Base-by-base conservation (phyloP, 495 filamentous ascomycete species). In the Penicillium goetzii region DNA sequence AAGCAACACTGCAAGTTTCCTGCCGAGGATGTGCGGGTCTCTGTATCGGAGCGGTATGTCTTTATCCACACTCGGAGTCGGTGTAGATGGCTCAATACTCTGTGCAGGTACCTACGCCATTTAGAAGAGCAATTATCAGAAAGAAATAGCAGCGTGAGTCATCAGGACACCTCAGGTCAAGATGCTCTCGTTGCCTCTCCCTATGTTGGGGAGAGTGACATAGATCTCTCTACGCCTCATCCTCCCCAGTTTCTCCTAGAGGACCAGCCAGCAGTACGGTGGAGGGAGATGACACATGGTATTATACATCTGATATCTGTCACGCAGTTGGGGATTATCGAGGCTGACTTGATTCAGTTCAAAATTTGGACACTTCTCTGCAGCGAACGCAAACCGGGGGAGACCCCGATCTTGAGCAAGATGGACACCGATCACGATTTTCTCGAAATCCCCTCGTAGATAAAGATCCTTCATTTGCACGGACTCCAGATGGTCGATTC, bases 1-100 rank as follows among this genome's bases (percentile, higher is more conserved):
- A 68, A 76, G 57, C 61, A 70, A 65, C 62, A 49, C 4, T 78
- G 75, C 45, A 61, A 70, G 41, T 78, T 76, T 41, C 70, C 72
- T 38, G 64, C 63, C 3, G 72, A 76, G 51, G 71, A 76, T 49
- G 59, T 57, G 10, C 72, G 73, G 23, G 60, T 78, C 32, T 72
- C 73, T 5, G 71, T 78, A 23, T 72, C 74, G 30, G 70, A 74
- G 62, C 65, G 68, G 74, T 77, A 28, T 58, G 62, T 58, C 25
- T 19, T 55, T 9, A 17, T 43, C 12, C 17, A 5, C 1, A 15
- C 10, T 21, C 21, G 9, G 6, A 6, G 52, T 15, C 33, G 3
- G 52, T 4, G 4, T 8, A n/a, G n/a, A 21, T 21, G 25, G 23
- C 67, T 69, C 53, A 66, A 10, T 26, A 10, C 47, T 49, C 19